phyloP scores from a whole-genome alignment of 306 rosid genomes.

The Cucumis melo region DNA sequence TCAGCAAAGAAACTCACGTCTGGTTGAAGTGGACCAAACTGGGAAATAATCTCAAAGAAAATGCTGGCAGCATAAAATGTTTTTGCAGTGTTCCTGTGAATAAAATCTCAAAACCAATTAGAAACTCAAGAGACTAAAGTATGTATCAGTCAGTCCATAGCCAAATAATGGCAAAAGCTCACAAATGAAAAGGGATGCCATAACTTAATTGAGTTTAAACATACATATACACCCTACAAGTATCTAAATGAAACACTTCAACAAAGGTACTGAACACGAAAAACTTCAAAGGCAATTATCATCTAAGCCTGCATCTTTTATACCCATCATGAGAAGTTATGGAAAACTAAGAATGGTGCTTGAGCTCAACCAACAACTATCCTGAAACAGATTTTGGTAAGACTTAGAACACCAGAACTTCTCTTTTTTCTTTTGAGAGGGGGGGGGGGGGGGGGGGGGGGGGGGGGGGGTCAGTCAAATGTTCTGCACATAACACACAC shows the following conservation, averaged over 20 bases:
- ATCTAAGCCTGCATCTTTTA: not conserved
- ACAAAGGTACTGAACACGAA: not conserved
- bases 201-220: not conserved
- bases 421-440: too few species aligned
- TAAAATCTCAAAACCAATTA: not conserved
- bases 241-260: not conserved
- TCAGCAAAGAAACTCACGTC: slow-evolving; percentile 51
- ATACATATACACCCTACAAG: not conserved
- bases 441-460: too few species aligned
- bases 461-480: too few species aligned
- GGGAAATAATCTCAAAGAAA: slow-evolving; percentile 86
- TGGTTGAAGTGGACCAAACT: slow-evolving; percentile 72
- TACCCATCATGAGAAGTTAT: not conserved
- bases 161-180: not conserved
- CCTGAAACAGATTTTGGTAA: not conserved
- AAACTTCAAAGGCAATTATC: not conserved
- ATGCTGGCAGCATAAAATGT: slow-evolving; percentile 99
- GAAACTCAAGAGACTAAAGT: not conserved
- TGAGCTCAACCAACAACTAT: not conserved
- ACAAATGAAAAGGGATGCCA: not conserved
- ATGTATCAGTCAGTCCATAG: not conserved
- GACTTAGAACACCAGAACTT: not conserved
- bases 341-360: not conserved
- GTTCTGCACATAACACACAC: too few species aligned
- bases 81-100: slow-evolving; percentile 87